Conservation (phyloP, 306 rosid species). For the Abrus precatorius region DNA sequence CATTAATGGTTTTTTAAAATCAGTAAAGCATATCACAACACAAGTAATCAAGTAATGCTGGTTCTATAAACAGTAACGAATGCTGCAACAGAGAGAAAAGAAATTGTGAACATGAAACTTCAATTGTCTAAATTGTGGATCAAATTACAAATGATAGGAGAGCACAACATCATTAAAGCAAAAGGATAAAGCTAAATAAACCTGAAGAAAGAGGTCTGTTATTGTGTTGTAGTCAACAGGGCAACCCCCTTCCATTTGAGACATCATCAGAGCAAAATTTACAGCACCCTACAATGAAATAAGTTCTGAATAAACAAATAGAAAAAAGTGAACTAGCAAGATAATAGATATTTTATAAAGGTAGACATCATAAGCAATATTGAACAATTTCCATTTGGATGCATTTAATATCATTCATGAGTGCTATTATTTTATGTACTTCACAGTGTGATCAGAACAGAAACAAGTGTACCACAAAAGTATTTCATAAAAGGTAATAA, state of each 20-base stretch:
- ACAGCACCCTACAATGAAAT: conserved; percentile 76
- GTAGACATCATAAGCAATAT: conserved; percentile 13
- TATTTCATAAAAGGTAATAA: conserved; percentile 2
- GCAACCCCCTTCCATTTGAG: conserved; percentile 94
- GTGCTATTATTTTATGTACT: conserved; percentile 8
- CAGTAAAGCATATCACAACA: background rate
- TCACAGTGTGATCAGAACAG: background rate
- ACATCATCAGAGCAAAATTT: conserved; percentile 90
- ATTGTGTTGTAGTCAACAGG: conserved; percentile 87
- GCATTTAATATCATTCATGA: conserved; percentile 11
- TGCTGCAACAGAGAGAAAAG: background rate
- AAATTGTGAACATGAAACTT: background rate
- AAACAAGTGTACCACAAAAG: conserved; percentile 3
- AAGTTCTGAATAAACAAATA: background rate
- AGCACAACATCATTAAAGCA: conserved; percentile 33
- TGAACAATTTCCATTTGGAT: background rate
- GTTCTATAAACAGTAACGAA: conserved; percentile 13
- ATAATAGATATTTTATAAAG: background rate
- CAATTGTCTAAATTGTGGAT: background rate
- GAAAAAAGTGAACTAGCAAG: background rate
- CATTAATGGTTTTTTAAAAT: background rate
- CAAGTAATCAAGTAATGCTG: conserved; percentile 15
- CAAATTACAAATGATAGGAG: background rate
- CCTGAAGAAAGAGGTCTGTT: conserved; percentile 90
- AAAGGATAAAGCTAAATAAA: conserved; percentile 37